These are phyloP conservation scores for Metschnikowia matae DNA, from an alignment of 805 yeast species.

Conservation along the genomic window DNA sequence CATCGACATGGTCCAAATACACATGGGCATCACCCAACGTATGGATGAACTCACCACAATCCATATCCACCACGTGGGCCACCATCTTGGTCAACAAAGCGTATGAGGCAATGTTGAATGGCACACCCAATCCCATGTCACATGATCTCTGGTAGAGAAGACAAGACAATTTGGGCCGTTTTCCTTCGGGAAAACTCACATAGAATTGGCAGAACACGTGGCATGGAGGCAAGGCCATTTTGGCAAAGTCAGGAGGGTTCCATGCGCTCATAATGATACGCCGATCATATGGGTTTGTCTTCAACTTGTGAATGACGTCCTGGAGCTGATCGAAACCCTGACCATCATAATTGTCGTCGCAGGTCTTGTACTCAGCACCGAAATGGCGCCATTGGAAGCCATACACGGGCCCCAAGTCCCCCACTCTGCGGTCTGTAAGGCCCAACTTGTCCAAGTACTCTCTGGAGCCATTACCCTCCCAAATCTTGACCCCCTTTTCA, in stretches of 20 bases:
- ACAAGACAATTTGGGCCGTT: slow-evolving; percentile 74
- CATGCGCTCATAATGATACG: slow-evolving; percentile 94
- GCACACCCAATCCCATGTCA: slow-evolving; percentile 99
- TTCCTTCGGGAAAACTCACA: slow-evolving; percentile 66
- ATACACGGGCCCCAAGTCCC: slow-evolving; percentile 96
- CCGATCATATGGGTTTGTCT: slow-evolving; percentile 89
- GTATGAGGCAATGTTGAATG: slow-evolving; percentile 95
- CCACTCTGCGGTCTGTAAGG: slow-evolving; percentile 73
- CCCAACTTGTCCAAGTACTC: slow-evolving; percentile 86
- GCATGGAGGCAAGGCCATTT: slow-evolving; percentile 98
- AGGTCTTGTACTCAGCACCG: slow-evolving; percentile 86
- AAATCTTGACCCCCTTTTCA: slow-evolving; percentile 87
- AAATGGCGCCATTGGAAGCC: slow-evolving; percentile 99
- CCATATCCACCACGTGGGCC: slow-evolving; percentile 92
- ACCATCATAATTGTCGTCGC: slow-evolving; percentile 82
- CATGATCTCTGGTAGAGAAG: slow-evolving; percentile 94
- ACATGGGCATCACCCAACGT: slow-evolving; percentile 97
- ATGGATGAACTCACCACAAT: slow-evolving; percentile 92
- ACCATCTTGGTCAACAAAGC: slow-evolving; percentile 91
- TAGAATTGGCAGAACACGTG: slow-evolving; percentile 95
- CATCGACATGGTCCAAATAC: slow-evolving; percentile 88
- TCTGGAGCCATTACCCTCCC: slow-evolving; percentile 98
- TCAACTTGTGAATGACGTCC: slow-evolving; percentile 72
- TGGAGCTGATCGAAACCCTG: slow-evolving; percentile 89
- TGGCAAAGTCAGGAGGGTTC: slow-evolving; percentile 93